Base-by-base conservation (phyloP, 108 stramenopile genomes). In the Cyclotella cryptica region DNA sequence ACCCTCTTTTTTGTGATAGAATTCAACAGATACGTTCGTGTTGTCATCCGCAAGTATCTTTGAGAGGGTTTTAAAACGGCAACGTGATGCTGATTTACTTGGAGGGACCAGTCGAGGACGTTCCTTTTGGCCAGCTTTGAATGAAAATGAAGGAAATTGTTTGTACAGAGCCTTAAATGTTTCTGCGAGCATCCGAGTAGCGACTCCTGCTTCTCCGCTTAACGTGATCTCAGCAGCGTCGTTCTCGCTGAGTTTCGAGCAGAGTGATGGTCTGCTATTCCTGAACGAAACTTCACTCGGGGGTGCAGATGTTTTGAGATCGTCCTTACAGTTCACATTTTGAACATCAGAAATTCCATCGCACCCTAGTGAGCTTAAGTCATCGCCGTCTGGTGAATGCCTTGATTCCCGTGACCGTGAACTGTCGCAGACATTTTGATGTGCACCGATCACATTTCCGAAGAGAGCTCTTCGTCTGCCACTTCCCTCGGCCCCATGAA, bases 401-500 rank as follows among this genome's bases (percentile, higher is more conserved):
- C 30, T 51, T 1, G 30, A 28, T 39, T 39, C 10, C n/a, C 7
- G 68, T 6, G 55, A 49, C 52, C 39, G 40, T 51, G 68, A 69
- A 22, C 10, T 53, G 18, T 53, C 17, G 12, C 46, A 43, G 27
- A 41, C 40, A 27, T 55, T 39, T 42, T 65, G 64, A 65, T 30
- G 18, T n/a, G 39, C n/a, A 24, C 41, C 22, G 21, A 41, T 40
- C 8, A 15, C 14, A 29, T 66, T 18, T 14, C 70, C 70, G 57
- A 71, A 71, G 22, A 71, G 27, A 10, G 44, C 27, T 58, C 70
- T 59, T 29, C 29, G 35, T 17, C 70, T 41, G 27, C 70, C 70
- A n/a, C 55, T 71, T 42, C 70, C 70, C 26, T 71, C 43, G 27
- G 70, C 55, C 21, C 70, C 70, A 44, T 71, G 70, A 15, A 71